A percentile compares a stretch with the other conserved stretches of the same genome.
Conservation (phyloP, 345 rosid genomes). For the Gossypium herbaceum region DNA sequence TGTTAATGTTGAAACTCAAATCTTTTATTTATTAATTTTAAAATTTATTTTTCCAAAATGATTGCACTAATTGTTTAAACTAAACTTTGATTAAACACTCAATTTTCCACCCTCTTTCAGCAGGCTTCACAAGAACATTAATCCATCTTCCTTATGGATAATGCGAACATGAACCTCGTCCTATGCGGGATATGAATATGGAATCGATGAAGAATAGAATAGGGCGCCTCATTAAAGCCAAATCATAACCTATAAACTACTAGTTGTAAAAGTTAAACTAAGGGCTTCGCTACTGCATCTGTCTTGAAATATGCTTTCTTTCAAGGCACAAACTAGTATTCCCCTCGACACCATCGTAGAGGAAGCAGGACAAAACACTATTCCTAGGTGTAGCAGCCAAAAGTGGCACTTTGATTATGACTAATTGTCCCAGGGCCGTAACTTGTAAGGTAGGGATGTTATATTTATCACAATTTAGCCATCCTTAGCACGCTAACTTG, state of each 20-base stretch:
- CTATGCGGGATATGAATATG: too few relatives aligned
- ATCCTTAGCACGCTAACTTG: conserved; percentile 1
- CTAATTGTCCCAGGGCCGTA: background rate
- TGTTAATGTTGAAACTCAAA: too few relatives aligned
- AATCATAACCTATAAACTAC: too few relatives aligned
- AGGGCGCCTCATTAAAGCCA: too few relatives aligned
- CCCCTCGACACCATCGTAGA: background rate
- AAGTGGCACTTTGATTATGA: background rate
- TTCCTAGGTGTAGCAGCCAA: background rate
- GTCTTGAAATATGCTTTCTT: background rate
- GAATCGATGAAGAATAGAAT: too few relatives aligned
- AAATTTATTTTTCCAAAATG: too few relatives aligned
- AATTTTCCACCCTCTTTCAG: too few relatives aligned
- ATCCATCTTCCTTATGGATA: background rate
- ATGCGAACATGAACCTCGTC: background rate
- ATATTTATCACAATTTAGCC: background rate
- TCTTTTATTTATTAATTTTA: too few relatives aligned
- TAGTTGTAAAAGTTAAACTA: background rate
- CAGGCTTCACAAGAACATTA: background rate
- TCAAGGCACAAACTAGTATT: background rate
- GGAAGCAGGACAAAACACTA: background rate
- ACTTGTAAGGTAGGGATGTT: background rate
- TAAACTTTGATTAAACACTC: too few relatives aligned
- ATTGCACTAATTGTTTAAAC: too few relatives aligned
- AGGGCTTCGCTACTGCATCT: background rate